Evolutionary conservation across 225 moss, liverwort and hornwort species (phyloP).

Genomic region (Polytrichum formosum): DNA sequence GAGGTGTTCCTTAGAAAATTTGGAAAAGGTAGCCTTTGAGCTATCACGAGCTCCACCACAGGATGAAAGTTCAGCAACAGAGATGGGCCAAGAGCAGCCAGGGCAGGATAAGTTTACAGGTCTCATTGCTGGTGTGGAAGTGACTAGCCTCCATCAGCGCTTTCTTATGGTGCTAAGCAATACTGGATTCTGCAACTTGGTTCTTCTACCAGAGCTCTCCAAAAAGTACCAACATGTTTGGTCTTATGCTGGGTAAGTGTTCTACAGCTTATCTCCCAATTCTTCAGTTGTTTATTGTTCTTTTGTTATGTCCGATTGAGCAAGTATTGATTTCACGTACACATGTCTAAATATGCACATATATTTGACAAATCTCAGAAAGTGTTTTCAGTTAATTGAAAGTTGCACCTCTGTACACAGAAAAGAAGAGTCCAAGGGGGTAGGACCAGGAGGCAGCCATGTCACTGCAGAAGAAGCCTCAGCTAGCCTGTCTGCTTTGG

Average conservation of each 20-base stretch:
- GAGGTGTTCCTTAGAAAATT: slow-evolving; percentile 49
- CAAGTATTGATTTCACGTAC: too few relatives aligned
- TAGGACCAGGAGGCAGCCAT: slow-evolving; percentile 46
- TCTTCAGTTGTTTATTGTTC: too few relatives aligned
- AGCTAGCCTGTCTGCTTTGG: slow-evolving; percentile 50
- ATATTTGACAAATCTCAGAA: too few relatives aligned
- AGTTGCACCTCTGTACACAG: slow-evolving; percentile 26
- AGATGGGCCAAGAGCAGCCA: slow-evolving; percentile 30
- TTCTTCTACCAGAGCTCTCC: slow-evolving; percentile 66
- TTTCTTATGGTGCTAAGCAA: slow-evolving; percentile 94
- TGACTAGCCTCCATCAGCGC: slow-evolving; percentile 75
- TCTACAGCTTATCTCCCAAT: background rate
- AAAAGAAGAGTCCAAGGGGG: slow-evolving; percentile 45
- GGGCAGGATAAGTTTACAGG: slow-evolving; percentile 63
- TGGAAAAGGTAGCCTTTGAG: slow-evolving; percentile 77
- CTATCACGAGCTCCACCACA: slow-evolving; percentile 53
- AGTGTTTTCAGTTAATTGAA: background rate
- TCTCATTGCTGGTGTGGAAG: slow-evolving; percentile 82
- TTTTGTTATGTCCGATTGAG: too few relatives aligned
- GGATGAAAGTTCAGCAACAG: slow-evolving; percentile 44
- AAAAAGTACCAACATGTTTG: slow-evolving; percentile 80
- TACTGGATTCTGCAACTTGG: slow-evolving; percentile 73
- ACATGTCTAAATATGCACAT: too few relatives aligned
- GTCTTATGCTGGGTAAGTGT: slow-evolving; percentile 59
- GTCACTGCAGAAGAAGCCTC: slow-evolving; percentile 64